These are phyloP conservation scores for Lantana camara DNA, from an alignment of 257 asterid species.

Conservation along the genomic window DNA sequence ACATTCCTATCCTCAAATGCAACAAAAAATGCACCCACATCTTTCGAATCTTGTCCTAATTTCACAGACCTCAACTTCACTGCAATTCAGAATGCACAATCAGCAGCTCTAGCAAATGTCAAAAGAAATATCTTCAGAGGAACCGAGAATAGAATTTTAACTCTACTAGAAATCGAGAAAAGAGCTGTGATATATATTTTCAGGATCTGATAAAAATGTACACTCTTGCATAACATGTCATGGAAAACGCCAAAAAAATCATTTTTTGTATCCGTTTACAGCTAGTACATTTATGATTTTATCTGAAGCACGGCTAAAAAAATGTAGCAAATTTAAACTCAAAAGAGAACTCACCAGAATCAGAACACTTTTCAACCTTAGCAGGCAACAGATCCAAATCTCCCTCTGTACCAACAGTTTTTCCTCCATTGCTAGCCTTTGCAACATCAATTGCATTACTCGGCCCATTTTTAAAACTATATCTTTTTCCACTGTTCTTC, in stretches of 20 bases:
- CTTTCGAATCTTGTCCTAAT: constrained; percentile 68
- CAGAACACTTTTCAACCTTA: constrained; percentile 45
- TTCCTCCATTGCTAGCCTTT: constrained; percentile 28
- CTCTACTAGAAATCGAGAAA: constrained; percentile 1
- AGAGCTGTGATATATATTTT: no score
- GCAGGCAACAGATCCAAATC: constrained; percentile 30
- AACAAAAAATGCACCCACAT: constrained; percentile 51
- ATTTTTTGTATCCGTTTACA: no score
- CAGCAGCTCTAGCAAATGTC: constrained; percentile 55
- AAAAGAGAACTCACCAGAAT: constrained; percentile 49
- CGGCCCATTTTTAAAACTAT: constrained; percentile 41
- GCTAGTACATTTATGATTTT: no score
- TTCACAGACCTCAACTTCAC: constrained; percentile 69
- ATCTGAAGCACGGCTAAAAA: background rate
- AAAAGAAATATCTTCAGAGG: constrained; percentile 41
- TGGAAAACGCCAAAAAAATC: background rate
- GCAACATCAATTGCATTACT: constrained; percentile 38
- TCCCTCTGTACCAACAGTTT: constrained; percentile 29
- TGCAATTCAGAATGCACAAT: constrained; percentile 74
- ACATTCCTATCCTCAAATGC: constrained; percentile 53
- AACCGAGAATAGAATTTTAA: constrained; percentile 16
- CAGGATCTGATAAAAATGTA: no score
- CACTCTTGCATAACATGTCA: no score
- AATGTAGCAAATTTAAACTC: background rate
- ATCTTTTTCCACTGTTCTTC: constrained; percentile 38